These are phyloP conservation scores for Euphorbia peplus DNA, from an alignment of 345 rosid species.

Conservation along the genomic window DNA sequence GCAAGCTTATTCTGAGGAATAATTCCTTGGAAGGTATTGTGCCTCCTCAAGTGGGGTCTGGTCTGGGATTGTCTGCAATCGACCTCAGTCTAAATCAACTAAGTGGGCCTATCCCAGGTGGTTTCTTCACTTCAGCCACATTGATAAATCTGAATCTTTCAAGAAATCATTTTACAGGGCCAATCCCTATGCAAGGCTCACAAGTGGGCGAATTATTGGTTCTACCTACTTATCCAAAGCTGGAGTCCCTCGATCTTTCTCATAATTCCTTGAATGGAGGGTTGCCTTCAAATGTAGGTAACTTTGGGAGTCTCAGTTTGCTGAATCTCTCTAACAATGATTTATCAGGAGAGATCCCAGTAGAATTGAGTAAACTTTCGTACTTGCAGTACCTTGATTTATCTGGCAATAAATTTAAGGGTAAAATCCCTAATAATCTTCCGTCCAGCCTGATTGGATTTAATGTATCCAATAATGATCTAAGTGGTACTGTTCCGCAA, in stretches of 20 bases:
- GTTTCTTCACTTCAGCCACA: constrained; percentile 50
- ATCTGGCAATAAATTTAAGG: constrained; percentile 67
- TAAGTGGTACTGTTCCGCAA: constrained; percentile 65
- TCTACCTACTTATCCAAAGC: constrained; percentile 38
- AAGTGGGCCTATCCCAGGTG: constrained; percentile 57
- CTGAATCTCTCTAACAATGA: constrained; percentile 67
- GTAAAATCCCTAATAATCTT: constrained; percentile 64
- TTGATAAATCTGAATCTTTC: constrained; percentile 78
- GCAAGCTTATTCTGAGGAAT: constrained; percentile 51
- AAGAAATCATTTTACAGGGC: constrained; percentile 59
- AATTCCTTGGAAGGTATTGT: constrained; percentile 62
- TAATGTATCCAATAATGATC: constrained; percentile 74
- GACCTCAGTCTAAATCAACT: constrained; percentile 79
- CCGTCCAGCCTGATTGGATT: constrained; percentile 51
- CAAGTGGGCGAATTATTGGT: constrained; percentile 53
- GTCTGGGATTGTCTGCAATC: constrained; percentile 45
- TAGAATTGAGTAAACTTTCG: constrained; percentile 66
- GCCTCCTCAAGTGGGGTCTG: constrained; percentile 52
- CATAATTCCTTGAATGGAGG: constrained; percentile 58
- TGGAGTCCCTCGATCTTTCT: constrained; percentile 93
- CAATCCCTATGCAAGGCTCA: constrained; percentile 61
- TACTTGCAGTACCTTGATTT: constrained; percentile 73
- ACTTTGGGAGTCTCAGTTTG: constrained; percentile 49
- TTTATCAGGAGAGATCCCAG: constrained; percentile 66
- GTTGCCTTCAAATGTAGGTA: constrained; percentile 64